A percentile compares a stretch with the other conserved stretches of the same genome.
Conservation (phyloP, 1,284 basidiomycete species). For the Malassezia brasiliensis region DNA sequence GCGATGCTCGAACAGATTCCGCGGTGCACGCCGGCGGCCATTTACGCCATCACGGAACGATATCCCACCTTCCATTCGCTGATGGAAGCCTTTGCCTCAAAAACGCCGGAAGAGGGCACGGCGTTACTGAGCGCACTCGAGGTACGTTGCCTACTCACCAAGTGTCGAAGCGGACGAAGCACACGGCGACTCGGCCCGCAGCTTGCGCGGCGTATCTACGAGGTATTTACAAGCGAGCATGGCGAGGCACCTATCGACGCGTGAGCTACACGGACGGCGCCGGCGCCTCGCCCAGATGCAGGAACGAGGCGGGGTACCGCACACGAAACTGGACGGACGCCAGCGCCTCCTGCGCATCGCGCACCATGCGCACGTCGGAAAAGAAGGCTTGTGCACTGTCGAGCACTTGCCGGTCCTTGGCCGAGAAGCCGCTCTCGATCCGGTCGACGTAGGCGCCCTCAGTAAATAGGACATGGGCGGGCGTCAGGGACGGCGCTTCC, state of each 20-base stretch:
- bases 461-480: not conserved
- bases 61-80: constrained; percentile 13
- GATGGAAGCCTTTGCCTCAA: not conserved
- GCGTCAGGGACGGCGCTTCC: not conserved
- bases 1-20: constrained; percentile 19
- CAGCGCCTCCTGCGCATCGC: not conserved
- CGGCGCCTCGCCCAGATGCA: not conserved
- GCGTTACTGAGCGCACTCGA: not conserved
- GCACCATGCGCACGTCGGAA: not conserved
- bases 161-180: not conserved
- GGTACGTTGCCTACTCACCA: not conserved
- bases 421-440: constrained; percentile 7
- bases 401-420: not conserved
- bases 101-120: not conserved
- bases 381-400: not conserved
- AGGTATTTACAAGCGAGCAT: not conserved
- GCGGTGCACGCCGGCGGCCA: not conserved
- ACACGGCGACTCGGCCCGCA: not conserved
- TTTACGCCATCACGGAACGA: not conserved
- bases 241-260: not conserved
- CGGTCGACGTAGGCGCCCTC: constrained; percentile 11
- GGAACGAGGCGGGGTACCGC: constrained; percentile 3
- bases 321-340: not conserved
- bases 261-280: not conserved
- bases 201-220: not conserved